Conservation (phyloP, 352 stramenopile genomes). For the Globisporangium barbulae region DNA sequence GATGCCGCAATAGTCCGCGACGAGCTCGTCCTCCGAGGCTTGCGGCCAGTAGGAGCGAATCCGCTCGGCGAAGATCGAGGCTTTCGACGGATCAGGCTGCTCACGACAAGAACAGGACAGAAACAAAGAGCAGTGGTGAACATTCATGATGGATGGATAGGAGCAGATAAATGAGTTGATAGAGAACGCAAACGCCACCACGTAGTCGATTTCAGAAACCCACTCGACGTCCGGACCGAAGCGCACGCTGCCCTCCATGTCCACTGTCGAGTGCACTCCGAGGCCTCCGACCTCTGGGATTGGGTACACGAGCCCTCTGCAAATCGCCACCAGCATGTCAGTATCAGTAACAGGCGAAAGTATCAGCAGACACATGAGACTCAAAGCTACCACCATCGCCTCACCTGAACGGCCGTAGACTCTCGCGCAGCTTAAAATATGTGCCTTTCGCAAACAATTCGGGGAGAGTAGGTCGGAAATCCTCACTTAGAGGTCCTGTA, state of each 20-base stretch:
- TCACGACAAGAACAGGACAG: not conserved
- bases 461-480: slow-evolving; percentile 30
- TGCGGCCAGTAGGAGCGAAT: slow-evolving; percentile 94
- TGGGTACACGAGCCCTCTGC: slow-evolving; percentile 93
- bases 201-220: slow-evolving; percentile 88
- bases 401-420: slow-evolving; percentile 56
- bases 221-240: slow-evolving; percentile 98
- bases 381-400: not conserved
- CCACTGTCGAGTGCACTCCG: slow-evolving; percentile 94
- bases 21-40: slow-evolving; percentile 70
- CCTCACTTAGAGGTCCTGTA: not conserved
- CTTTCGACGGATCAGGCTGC: slow-evolving; percentile 58
- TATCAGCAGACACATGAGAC: not conserved
- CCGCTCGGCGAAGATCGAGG: slow-evolving; percentile 46
- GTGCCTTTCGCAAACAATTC: slow-evolving; percentile 93
- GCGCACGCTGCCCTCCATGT: slow-evolving; percentile 88
- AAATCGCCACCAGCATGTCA: not conserved
- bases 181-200: slow-evolving; percentile 25
- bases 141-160: too few species aligned
- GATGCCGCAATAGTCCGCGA: slow-evolving; percentile 95
- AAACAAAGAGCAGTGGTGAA: too few species aligned
- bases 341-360: not conserved
- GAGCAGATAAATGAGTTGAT: not conserved
- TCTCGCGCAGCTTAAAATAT: slow-evolving; percentile 90
- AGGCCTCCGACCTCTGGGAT: slow-evolving; percentile 93